phyloP scores from a whole-genome alignment of 164 flowering plant species.

The Aristolochia contorta region DNA sequence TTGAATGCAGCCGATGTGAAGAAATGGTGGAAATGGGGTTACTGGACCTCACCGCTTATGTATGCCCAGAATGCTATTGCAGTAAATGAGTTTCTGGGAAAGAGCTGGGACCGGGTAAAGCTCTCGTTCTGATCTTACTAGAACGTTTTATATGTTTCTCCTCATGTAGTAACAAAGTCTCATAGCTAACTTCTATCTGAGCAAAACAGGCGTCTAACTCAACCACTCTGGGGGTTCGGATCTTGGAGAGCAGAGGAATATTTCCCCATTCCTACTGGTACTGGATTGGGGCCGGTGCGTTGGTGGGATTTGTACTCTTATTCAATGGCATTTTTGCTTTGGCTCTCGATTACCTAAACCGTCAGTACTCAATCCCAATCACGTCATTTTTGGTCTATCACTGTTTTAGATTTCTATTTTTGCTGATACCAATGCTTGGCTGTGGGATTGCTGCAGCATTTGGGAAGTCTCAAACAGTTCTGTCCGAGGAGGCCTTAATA shows the following conservation, averaged over 20 bases:
- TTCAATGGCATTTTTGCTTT: constrained; percentile 24
- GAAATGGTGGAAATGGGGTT: constrained; percentile 56
- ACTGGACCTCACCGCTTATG: constrained; percentile 50
- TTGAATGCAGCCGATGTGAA: constrained; percentile 4
- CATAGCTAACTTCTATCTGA: too few species aligned
- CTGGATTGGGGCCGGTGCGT: constrained; percentile 27
- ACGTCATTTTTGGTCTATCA: too few species aligned
- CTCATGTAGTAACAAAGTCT: too few species aligned
- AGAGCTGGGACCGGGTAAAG: constrained; percentile 34
- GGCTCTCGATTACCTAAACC: constrained; percentile 23
- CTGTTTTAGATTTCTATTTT: too few species aligned
- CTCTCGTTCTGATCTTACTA: neutral
- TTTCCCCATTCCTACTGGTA: constrained; percentile 19
- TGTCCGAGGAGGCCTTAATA: constrained; percentile 20
- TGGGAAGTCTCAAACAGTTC: constrained; percentile 16
- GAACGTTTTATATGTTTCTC: too few species aligned
- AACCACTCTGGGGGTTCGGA: constrained; percentile 15
- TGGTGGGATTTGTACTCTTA: constrained; percentile 22
- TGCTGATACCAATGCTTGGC: too few species aligned
- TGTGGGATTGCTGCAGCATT: constrained; percentile 20
- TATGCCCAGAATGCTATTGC: constrained; percentile 40
- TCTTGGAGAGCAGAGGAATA: constrained; percentile 13
- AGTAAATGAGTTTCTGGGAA: constrained; percentile 41
- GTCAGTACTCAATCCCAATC: constrained; percentile 12
- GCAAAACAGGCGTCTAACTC: constrained; percentile 1